Conservation (phyloP, 2,329 filamentous ascomycete genomes). For the Arthrobotrys entomopaga region DNA sequence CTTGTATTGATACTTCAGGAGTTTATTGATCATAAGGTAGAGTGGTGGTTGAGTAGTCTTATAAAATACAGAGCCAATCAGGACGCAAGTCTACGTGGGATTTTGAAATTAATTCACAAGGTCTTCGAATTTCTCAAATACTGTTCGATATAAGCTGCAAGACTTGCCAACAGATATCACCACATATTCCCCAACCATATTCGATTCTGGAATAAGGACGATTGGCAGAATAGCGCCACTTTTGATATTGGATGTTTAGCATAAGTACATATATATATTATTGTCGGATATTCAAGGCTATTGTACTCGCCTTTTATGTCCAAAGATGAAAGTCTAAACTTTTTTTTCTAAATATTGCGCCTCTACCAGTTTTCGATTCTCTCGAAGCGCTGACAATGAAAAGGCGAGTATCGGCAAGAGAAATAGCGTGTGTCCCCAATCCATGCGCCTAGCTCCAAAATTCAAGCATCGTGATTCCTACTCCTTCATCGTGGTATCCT, state of each 20-base stretch:
- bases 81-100: no score
- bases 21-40: no score
- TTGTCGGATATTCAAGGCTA: conserved; percentile 42
- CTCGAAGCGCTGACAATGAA: no score
- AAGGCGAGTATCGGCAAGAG: background rate
- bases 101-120: no score
- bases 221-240: conserved; percentile 13
- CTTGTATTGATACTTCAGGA: no score
- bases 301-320: conserved; percentile 53
- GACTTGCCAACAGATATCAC: no score
- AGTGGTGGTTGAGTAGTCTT: no score
- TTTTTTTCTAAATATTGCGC: conserved; percentile 28
- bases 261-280: conserved; percentile 45
- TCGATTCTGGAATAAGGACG: no score
- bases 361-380: background rate
- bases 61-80: no score
- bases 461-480: conserved; percentile 60
- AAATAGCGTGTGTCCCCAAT: conserved; percentile 6
- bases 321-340: conserved; percentile 26
- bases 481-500: conserved; percentile 65
- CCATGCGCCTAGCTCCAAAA: background rate
- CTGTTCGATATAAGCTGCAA: no score
- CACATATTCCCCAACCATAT: no score
- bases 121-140: no score
- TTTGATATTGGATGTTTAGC: conserved; percentile 44